Evolutionary conservation across 208 protist genomes (phyloP).

Genomic region (Crithidia mellificae): DNA sequence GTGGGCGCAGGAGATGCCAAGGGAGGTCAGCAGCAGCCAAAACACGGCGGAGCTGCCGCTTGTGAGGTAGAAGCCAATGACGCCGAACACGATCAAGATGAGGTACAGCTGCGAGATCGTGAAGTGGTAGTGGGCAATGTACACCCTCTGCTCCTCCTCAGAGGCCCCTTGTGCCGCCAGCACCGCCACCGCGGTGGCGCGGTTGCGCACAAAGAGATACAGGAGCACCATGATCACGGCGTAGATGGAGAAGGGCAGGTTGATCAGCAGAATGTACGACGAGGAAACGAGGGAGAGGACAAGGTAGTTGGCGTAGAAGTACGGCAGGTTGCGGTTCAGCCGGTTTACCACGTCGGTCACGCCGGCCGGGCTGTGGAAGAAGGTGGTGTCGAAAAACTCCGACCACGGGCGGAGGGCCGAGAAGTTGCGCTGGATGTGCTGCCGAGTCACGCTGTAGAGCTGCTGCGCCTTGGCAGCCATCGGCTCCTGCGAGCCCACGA

Average conservation of each 20-base stretch:
- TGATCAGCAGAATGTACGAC: constrained; percentile 80
- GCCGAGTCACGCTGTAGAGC: constrained; percentile 37
- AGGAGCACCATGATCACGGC: constrained; percentile 37
- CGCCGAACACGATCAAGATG: constrained; percentile 52
- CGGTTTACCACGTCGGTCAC: constrained; percentile 63
- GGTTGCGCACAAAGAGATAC: constrained; percentile 55
- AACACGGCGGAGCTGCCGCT: constrained; percentile 84
- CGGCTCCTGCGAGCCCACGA: constrained; percentile 33
- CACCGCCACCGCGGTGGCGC: constrained; percentile 18
- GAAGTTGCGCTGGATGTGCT: constrained; percentile 43
- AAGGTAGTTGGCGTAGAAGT: constrained; percentile 92
- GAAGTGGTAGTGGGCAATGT: constrained; percentile 29
- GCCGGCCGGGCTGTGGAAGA: constrained; percentile 56
- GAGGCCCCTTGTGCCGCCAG: constrained; percentile 21
- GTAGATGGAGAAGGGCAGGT: constrained; percentile 75
- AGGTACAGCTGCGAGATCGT: constrained; percentile 69
- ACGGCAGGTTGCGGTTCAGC: constrained; percentile 69
- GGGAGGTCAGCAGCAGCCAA: constrained; percentile 74
- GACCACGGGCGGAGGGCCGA: constrained; percentile 65
- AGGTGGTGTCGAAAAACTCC: constrained; percentile 80
- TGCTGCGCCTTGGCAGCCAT: constrained; percentile 33
- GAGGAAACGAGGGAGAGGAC: constrained; percentile 75
- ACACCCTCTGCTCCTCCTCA: constrained; percentile 42
- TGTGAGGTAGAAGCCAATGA: constrained; percentile 78
- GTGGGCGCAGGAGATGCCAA: constrained; percentile 62